phyloP scores from a whole-genome alignment of 331 rosid genomes.

The Acacia concinna region DNA sequence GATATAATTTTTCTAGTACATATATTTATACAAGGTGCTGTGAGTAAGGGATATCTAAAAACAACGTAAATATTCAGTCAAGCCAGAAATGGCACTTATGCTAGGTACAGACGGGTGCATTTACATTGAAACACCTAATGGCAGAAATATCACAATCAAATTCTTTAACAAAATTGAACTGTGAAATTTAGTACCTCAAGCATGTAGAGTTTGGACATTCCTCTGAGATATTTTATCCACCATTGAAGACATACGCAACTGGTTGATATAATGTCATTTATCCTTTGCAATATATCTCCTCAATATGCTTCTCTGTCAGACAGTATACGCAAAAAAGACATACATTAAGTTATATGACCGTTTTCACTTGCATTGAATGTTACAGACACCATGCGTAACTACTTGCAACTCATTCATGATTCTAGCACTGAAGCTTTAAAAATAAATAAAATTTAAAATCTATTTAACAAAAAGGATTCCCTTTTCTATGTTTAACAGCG shows the following conservation, averaged over 20 bases:
- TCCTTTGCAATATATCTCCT: slow-evolving; percentile 27
- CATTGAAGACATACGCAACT: slow-evolving; percentile 34
- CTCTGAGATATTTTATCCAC: slow-evolving; percentile 50
- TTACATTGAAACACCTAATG: neutral
- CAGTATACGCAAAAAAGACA: neutral
- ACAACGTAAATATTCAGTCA: neutral
- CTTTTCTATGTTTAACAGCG: neutral
- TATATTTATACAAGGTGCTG: neutral
- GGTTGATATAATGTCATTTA: slow-evolving; percentile 44
- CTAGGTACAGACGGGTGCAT: neutral
- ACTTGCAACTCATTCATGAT: neutral
- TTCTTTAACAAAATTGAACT: neutral
- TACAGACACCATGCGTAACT: neutral
- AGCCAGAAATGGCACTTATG: slow-evolving; percentile 2
- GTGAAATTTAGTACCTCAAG: slow-evolving; percentile 45
- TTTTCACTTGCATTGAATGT: neutral
- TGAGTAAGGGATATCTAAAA: neutral
- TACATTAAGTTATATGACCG: neutral
- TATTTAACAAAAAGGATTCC: neutral
- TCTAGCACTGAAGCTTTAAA: neutral
- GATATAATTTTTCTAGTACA: neutral
- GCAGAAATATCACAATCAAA: slow-evolving; percentile 1
- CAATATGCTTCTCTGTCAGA: slow-evolving; percentile 29
- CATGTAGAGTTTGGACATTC: slow-evolving; percentile 60
- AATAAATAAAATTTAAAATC: neutral